These are phyloP conservation scores for Galeopsis tetrahit DNA, from an alignment of 257 asterid species.

Conservation along the genomic window DNA sequence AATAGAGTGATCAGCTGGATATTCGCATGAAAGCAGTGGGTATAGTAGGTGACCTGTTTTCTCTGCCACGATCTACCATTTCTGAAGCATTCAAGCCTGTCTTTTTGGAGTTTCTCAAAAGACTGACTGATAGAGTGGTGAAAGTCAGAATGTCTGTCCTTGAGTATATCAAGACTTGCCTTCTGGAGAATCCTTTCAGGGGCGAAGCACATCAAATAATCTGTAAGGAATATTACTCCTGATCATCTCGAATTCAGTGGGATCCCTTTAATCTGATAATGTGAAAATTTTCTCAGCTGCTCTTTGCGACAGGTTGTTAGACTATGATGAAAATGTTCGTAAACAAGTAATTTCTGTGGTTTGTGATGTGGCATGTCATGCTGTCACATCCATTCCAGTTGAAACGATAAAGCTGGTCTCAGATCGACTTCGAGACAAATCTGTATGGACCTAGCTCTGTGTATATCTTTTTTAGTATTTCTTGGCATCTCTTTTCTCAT, in stretches of 20 bases:
- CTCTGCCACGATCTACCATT: constrained; percentile 65
- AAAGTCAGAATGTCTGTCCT: constrained; percentile 88
- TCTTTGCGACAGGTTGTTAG: constrained; percentile 80
- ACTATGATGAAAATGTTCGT: constrained; percentile 87
- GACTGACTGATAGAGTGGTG: constrained; percentile 78
- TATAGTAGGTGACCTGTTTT: constrained; percentile 82
- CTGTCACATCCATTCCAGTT: constrained; percentile 60
- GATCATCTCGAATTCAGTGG: constrained; percentile 11
- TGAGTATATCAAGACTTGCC: constrained; percentile 65
- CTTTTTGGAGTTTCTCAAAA: constrained; percentile 77
- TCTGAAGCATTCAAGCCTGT: constrained; percentile 78
- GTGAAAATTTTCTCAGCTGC: constrained; percentile 60
- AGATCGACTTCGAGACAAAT: constrained; percentile 94
- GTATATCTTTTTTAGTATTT: constrained; percentile 25
- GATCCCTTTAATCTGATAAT: constrained; percentile 37
- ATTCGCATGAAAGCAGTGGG: constrained; percentile 78
- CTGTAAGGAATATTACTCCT: constrained; percentile 54
- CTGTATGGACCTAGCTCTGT: constrained; percentile 55
- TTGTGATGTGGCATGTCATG: constrained; percentile 78
- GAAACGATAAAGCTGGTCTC: constrained; percentile 79
- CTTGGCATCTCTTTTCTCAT: constrained; percentile 17
- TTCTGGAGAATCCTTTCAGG: constrained; percentile 68
- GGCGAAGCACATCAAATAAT: constrained; percentile 74
- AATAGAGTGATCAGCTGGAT: constrained; percentile 81
- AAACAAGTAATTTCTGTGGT: constrained; percentile 84